A percentile compares a stretch with the other conserved stretches of the same genome.
phyloP scores from a whole-genome alignment of 768 basidiomycete genomes.

The Kwoniella europaea region DNA sequence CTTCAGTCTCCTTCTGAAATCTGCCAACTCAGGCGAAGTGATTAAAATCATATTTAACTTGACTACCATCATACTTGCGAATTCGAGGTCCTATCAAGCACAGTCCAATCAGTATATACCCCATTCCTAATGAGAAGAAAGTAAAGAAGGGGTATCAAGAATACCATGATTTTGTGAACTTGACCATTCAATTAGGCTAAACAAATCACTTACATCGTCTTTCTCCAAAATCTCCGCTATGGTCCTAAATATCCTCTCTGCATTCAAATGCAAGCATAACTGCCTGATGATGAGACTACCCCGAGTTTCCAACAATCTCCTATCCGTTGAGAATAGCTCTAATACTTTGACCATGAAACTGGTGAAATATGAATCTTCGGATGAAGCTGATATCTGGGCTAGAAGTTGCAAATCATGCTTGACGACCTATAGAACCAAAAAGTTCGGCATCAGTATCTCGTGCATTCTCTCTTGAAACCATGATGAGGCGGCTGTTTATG shows the following conservation, averaged over 20 bases:
- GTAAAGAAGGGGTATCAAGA: too few relatives aligned
- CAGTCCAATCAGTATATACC: constrained; percentile 7
- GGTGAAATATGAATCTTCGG: constrained; percentile 94
- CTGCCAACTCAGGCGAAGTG: constrained; percentile 92
- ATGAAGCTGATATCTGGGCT: constrained; percentile 93
- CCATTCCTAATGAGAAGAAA: too few relatives aligned
- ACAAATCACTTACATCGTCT: constrained; percentile 73
- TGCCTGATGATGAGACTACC: constrained; percentile 96
- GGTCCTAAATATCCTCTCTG: constrained; percentile 91
- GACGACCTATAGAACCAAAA: constrained; percentile 68
- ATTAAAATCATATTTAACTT: constrained; percentile 96
- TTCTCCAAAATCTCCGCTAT: constrained; percentile 98
- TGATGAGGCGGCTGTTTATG: neutral
- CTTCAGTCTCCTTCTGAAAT: constrained; percentile 90
- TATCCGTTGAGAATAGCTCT: constrained; percentile 92
- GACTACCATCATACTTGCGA: constrained; percentile 95
- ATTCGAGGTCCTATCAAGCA: constrained; percentile 80
- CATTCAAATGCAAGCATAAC: constrained; percentile 88
- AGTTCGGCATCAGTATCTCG: neutral
- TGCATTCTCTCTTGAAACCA: too few relatives aligned
- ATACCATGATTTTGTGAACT: too few relatives aligned
- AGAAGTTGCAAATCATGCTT: constrained; percentile 94
- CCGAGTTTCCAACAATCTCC: constrained; percentile 82
- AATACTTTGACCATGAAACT: constrained; percentile 93
- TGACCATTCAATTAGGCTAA: too few relatives aligned